Conservation (phyloP, 768 basidiomycete genomes). For the Hygrophorus pudorinus region DNA sequence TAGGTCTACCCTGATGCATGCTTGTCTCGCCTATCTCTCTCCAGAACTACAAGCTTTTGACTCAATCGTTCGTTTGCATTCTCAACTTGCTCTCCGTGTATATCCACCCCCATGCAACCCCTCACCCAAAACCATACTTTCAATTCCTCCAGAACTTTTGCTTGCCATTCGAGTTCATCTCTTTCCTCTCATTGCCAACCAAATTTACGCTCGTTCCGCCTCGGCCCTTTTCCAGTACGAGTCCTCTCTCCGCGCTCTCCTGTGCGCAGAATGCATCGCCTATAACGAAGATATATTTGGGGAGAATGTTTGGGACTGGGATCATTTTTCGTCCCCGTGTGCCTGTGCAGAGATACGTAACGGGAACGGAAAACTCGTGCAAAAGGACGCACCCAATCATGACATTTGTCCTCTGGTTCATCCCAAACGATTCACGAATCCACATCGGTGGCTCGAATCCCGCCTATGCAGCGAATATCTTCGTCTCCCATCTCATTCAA, state of each 20-base stretch:
- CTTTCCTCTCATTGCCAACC: slow-evolving; percentile 29
- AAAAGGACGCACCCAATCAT: no score
- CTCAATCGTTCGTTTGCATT: slow-evolving; percentile 19
- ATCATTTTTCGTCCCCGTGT: slow-evolving; percentile 40
- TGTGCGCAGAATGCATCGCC: slow-evolving; percentile 40
- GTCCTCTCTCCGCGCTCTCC: slow-evolving; percentile 25
- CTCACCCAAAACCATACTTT: slow-evolving; percentile 8
- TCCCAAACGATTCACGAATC: slow-evolving; percentile 25
- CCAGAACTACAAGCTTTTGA: slow-evolving; percentile 36
- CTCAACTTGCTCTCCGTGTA: slow-evolving; percentile 6
- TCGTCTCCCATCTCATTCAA: slow-evolving; percentile 16
- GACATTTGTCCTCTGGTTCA: no score
- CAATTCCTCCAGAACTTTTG: slow-evolving; percentile 43
- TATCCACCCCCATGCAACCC: neutral
- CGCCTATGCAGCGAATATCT: slow-evolving; percentile 32
- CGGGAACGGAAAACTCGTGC: no score
- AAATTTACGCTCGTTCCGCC: slow-evolving; percentile 32
- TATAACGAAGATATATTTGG: slow-evolving; percentile 49
- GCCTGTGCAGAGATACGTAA: slow-evolving; percentile 20
- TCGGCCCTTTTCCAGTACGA: slow-evolving; percentile 33
- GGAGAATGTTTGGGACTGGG: slow-evolving; percentile 42
- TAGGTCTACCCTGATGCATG: slow-evolving; percentile 39
- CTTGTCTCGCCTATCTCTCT: slow-evolving; percentile 40
- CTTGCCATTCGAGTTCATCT: slow-evolving; percentile 40
- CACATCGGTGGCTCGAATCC: slow-evolving; percentile 35